Evolutionary conservation across 2,329 filamentous ascomycete genomes (phyloP), one percentile per base, ranked within the genome.

Genomic region (Beauveria sp.): DNA sequence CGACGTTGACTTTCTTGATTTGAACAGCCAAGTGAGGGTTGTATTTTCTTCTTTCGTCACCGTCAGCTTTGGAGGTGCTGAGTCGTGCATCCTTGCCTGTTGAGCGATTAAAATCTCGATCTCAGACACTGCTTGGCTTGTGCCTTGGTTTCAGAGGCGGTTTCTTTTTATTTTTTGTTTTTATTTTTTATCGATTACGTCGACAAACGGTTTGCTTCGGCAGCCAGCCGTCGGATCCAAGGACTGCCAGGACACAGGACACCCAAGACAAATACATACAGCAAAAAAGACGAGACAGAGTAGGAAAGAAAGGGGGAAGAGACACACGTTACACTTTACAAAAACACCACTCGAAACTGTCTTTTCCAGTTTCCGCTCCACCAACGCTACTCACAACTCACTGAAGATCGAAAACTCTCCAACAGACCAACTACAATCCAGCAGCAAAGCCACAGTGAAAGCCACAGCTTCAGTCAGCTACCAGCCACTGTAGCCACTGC

Each of bases 41-140:
- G 34, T 10, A 38, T 51, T 20, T 51, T 51, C 16, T n/a, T 51
- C 18, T 20, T 34, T 26, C 26, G 24, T 51, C 26, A 12, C 34
- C 12, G 34, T 14, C 12, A 38, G 34, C 12, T 38, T 38, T 14
- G 34, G 30, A 38, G 34, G 12, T 14, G 12, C 34, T 5, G 34
- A 38, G 10, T 16, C 7, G 14, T 42, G 34, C 22, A 38, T 24
- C 38, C 52, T n/a, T 24, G 34, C 16, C 24, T 18, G 14, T 42
- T 54, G 52, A 54, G 52, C 52, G 52, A 54, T 42, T 54, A 38
- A 38, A 26, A 54, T 54, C 52, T 54, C 52, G 52, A 43, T 54
- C 16, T n/a, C 40, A 43, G 52, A 54, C 52, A 42, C 12, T 38
- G 34, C 12, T 38, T 14, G 12, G 18, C 18, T n/a, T n/a, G 28